These are phyloP conservation scores for Suillus cothurnatus DNA, from an alignment of 768 basidiomycete species.

Conservation along the genomic window DNA sequence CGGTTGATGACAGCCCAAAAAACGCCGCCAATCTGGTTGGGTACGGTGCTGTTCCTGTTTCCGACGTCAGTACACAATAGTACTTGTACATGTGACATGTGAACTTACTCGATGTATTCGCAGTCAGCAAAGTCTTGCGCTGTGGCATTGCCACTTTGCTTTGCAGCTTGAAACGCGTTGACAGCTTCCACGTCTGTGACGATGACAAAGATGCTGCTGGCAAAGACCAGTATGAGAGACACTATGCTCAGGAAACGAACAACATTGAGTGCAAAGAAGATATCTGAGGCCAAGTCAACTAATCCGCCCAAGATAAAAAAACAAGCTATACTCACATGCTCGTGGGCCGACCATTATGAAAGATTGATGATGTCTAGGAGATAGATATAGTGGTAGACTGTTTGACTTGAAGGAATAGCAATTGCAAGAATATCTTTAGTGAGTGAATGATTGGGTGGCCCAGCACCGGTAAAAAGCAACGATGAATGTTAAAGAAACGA, in stretches of 20 bases:
- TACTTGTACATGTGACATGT: conserved; percentile 2
- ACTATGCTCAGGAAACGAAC: conserved; percentile 82
- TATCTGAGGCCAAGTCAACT: conserved; percentile 35
- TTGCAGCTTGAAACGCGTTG: conserved; percentile 57
- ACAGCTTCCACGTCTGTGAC: conserved; percentile 76
- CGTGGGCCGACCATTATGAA: conserved; percentile 33
- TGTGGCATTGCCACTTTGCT: conserved; percentile 33
- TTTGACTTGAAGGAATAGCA: conserved; percentile 8
- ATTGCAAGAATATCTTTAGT: conserved; percentile 18
- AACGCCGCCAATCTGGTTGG: conserved; percentile 86
- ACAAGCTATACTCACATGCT: conserved; percentile 44
- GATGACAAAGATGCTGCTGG: conserved; percentile 75
- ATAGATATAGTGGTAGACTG: neutral
- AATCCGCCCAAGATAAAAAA: neutral
- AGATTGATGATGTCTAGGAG: neutral
- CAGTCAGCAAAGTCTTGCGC: conserved; percentile 47
- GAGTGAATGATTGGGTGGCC: conserved; percentile 28
- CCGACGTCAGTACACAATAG: conserved; percentile 7
- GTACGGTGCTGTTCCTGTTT: conserved; percentile 75
- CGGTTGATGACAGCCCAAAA: conserved; percentile 93
- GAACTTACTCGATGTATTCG: conserved; percentile 76
- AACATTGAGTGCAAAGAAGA: conserved; percentile 79
- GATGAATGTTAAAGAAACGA: conserved; percentile 11
- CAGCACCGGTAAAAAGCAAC: conserved; percentile 29
- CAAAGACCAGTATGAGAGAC: conserved; percentile 75